These are phyloP conservation scores for Fomitopsis schrenkii DNA, from an alignment of 1,284 basidiomycete genomes.

Conservation along the genomic window DNA sequence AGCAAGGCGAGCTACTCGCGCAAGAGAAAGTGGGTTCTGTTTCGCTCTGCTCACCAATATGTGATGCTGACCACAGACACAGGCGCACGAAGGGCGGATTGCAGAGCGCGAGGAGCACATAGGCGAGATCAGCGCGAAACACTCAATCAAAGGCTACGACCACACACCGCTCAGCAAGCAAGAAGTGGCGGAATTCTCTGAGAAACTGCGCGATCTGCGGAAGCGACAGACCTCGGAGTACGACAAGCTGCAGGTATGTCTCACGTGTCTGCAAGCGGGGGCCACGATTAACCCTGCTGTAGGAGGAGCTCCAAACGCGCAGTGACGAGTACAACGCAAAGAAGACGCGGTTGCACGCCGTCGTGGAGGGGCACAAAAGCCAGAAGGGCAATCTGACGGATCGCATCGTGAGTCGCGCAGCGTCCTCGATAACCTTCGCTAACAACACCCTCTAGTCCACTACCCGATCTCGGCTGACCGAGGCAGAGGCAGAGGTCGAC, in stretches of 20 bases:
- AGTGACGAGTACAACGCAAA: slow-evolving; percentile 59
- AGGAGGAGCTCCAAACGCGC: slow-evolving; percentile 17
- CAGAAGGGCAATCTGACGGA: slow-evolving; percentile 50
- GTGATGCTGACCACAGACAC: not conserved
- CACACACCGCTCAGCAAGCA: slow-evolving; percentile 60
- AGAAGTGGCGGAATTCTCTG: slow-evolving; percentile 67
- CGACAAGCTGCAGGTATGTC: slow-evolving; percentile 56
- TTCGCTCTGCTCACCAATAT: not conserved
- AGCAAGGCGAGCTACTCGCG: slow-evolving; percentile 58
- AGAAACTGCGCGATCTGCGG: slow-evolving; percentile 55
- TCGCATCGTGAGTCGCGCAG: slow-evolving; percentile 50
- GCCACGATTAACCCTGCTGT: not conserved
- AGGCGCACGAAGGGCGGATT: slow-evolving; percentile 79
- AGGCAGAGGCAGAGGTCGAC: slow-evolving; percentile 23
- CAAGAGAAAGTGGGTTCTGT: slow-evolving; percentile 53
- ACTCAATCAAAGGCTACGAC: slow-evolving; percentile 75
- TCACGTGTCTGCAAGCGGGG: not conserved
- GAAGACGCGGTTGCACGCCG: slow-evolving; percentile 47
- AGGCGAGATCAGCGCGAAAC: slow-evolving; percentile 61
- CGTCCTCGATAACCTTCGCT: not conserved
- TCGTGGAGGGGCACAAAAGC: slow-evolving; percentile 49
- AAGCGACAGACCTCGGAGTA: slow-evolving; percentile 51
- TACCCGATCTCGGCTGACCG: slow-evolving; percentile 15
- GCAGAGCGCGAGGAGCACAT: slow-evolving; percentile 73
- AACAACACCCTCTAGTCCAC: not conserved